Evolutionary conservation across 495 filamentous ascomycete genomes (phyloP), one percentile per base, ranked within the genome.

Genomic region (Hyaloscypha variabilis): DNA sequence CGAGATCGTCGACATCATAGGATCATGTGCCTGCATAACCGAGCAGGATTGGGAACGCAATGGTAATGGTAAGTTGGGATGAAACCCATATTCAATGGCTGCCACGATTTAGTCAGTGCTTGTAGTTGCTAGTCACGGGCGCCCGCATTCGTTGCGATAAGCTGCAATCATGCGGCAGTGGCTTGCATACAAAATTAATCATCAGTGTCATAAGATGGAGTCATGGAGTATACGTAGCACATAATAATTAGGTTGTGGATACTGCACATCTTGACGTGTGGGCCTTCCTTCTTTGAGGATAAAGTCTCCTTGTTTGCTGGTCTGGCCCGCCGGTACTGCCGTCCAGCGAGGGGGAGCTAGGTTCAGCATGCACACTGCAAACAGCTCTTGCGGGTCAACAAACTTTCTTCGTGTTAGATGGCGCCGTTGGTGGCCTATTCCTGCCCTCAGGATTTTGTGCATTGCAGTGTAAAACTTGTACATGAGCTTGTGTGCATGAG

Each of bases 1-100:
- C 60, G 80, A 71, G 69, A 90, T 80, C 58, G 84, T 82, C 62
- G 80, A 71, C 86, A 88, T 89, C 60, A 51, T 69, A 49, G 52
- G 17, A 58, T n/a, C 25, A 31, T 17, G 21, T 56, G 14, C 21
- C 54, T 14, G 29, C 39, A 11, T 46, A 19, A 4, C 39, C 39
- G 11, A 46, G 10, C 4, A 14, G 39, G 39, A 46, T 19, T 46
- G 11, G 19, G 6, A 24, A 29, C 24, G 4, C n/a, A 54, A 24
- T 29, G 26, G 26, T 24, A 54, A 24, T 25, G 54, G 54, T 2
- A 58, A 58, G 54, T 58, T 34, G 54, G 29, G 54, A 58, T 36
- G 54, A 58, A 58, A 58, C 54, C 39, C 39, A 46, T 46, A 3
- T 46, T 46, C 39, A 46, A 46, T 17, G 39, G 39, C 39, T 19